Evolutionary conservation across 768 basidiomycete species (phyloP), one percentile per base, ranked within the genome.

Genomic region (Podaxis carcinomalis): DNA sequence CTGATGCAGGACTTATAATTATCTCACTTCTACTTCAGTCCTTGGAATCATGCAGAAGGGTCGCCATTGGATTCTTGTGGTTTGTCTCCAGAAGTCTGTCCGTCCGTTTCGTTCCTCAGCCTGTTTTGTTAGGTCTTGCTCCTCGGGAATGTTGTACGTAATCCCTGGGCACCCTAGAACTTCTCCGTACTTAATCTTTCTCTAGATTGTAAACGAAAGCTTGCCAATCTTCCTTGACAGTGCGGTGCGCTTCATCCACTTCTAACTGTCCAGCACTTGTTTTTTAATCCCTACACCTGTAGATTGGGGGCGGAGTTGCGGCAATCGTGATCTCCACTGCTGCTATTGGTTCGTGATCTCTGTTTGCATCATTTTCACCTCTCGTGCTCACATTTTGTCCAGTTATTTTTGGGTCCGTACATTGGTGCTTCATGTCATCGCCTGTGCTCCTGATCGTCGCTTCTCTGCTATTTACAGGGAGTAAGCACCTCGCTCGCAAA

Each of bases 61-160:
- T 0, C 83, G 92, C 2, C 93, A 95, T 72, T 95, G 96, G 96
- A 93, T 98, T 11, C 83, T 98, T 7, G 95, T 97, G 55, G 95
- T 93, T 68, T 56, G 80, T 74, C 47, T 54, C 19, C 58, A 6
- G 6, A 25, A 42, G 57, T 19, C 44, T 35, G n/a, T 44, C 32
- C 13, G n/a, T 51, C 21, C 19, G 13, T 49, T 23, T 42, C 7
- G 1, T 14, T 37, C 21, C 10, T 44, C n/a, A 55, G 59, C 51
- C 59, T 35, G 28, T 19, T 19, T 35, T 25, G 28, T 5, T 35
- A 92, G 90, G 90, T 94, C 6, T 80, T 98, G 1, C 81, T 98
- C 1, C 78, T 98, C 0, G 85, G 90, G 59, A 97, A 98, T 70
- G 95, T 97, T 62, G 89, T 90, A 68, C 59, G 89, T 74, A 9